These are phyloP conservation scores for Sporothrix luriei DNA, from an alignment of 2,329 filamentous ascomycete species.

Conservation along the genomic window DNA sequence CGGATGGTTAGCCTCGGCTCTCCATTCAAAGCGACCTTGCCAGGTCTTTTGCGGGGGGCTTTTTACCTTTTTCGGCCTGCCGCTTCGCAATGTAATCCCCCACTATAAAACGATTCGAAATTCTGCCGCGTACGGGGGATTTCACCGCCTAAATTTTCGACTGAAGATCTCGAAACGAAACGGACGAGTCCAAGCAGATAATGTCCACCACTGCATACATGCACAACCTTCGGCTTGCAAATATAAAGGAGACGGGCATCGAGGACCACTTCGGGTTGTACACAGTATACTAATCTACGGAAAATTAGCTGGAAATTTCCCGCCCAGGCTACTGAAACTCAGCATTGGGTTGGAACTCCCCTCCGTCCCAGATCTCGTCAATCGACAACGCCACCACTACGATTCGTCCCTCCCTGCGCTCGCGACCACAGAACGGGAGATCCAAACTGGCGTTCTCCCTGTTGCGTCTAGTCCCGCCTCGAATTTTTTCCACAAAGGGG, in stretches of 20 bases:
- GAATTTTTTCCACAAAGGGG: not conserved
- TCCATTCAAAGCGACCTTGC: not conserved
- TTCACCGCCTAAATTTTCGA: conserved; percentile 32
- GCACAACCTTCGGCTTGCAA: not conserved
- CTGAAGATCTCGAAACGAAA: not conserved
- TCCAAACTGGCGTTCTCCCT: conserved; percentile 28
- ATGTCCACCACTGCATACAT: not conserved
- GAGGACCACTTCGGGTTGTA: not conserved
- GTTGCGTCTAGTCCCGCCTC: conserved; percentile 18
- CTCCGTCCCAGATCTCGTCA: not conserved
- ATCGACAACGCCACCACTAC: not conserved
- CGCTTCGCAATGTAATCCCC: not conserved
- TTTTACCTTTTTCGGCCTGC: conserved; percentile 23
- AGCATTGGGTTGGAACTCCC: not conserved
- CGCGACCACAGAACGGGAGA: not conserved
- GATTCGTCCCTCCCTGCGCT: not conserved
- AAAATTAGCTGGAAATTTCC: not conserved
- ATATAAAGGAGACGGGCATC: not conserved
- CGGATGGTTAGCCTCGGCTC: conserved; percentile 30
- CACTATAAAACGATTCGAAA: not conserved
- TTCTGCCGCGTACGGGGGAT: conserved; percentile 23
- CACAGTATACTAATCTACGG: not conserved
- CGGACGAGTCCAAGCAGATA: not conserved
- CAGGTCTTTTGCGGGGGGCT: conserved; percentile 4
- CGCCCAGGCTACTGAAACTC: not conserved